Evolutionary conservation across 2,329 filamentous ascomycete genomes (phyloP).

Genomic region (Aspergillus aculeatus): DNA sequence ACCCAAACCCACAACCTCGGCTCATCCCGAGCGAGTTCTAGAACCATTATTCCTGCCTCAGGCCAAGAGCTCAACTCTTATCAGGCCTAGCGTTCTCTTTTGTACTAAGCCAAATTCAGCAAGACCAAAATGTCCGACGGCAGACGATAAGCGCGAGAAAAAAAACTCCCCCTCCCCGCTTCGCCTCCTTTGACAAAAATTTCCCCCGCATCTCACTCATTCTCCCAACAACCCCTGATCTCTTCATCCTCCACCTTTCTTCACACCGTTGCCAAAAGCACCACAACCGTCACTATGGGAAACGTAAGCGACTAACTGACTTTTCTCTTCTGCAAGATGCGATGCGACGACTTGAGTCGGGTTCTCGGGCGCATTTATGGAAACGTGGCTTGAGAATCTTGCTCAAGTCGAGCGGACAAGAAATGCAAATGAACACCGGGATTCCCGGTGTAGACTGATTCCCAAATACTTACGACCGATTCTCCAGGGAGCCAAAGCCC

Average conservation of each 20-base stretch:
- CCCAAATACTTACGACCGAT: conserved; percentile 5
- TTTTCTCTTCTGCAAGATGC: neutral
- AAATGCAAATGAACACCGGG: neutral
- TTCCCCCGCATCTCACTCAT: neutral
- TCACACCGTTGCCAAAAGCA: neutral
- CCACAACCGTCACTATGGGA: conserved; percentile 20
- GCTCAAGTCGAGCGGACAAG: neutral
- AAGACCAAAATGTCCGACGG: neutral
- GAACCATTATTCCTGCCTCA: neutral
- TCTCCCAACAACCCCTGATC: neutral
- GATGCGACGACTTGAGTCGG: neutral
- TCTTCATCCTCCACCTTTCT: neutral
- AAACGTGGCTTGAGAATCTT: no score
- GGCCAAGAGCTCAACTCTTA: neutral
- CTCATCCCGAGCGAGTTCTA: neutral
- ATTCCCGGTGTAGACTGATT: neutral
- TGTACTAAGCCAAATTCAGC: neutral
- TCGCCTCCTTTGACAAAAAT: neutral
- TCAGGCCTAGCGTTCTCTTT: neutral
- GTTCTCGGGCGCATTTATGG: neutral
- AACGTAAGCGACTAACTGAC: conserved; percentile 23
- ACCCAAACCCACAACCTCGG: no score
- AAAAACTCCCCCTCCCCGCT: neutral
- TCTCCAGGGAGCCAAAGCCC: conserved; percentile 59
- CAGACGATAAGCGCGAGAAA: neutral